Conservation (phyloP, 1,284 basidiomycete species). For the Cutaneotrichosporon cutaneum region DNA sequence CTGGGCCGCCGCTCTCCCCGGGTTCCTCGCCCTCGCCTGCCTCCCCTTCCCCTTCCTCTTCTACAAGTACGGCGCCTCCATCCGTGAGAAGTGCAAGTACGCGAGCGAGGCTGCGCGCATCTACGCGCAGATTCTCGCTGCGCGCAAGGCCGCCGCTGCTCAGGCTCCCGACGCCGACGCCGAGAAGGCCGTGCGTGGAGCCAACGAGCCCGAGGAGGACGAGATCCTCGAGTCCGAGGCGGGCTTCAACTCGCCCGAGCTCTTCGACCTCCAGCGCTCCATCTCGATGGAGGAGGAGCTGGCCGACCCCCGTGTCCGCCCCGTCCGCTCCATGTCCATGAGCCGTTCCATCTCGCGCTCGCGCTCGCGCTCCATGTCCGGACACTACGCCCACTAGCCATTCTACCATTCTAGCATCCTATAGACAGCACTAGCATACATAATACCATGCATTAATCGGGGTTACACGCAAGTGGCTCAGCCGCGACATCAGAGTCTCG, state of each 20-base stretch:
- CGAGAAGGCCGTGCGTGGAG: conserved; percentile 16
- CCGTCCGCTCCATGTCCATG: conserved; percentile 10
- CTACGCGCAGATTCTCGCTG: conserved; percentile 44
- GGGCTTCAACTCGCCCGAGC: conserved; percentile 14
- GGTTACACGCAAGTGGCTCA: too few species aligned
- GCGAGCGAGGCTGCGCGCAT: conserved; percentile 43
- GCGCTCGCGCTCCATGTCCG: neutral
- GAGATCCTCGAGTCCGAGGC: conserved; percentile 2
- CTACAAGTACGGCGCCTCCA: conserved; percentile 59
- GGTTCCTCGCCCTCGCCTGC: conserved; percentile 60
- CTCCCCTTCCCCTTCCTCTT: conserved; percentile 60
- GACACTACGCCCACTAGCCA: neutral
- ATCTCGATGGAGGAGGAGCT: conserved; percentile 26
- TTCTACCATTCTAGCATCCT: too few species aligned
- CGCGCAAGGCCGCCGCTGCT: conserved; percentile 29
- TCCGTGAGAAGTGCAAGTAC: conserved; percentile 60
- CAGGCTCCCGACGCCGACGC: conserved; percentile 13
- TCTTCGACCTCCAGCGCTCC: conserved; percentile 24
- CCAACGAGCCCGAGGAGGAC: neutral
- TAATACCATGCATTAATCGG: too few species aligned
- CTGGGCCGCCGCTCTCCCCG: conserved; percentile 68
- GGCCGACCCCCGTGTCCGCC: conserved; percentile 9
- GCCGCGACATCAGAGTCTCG: too few species aligned
- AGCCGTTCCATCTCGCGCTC: neutral
- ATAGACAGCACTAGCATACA: too few species aligned